phyloP scores from a whole-genome alignment of 352 stramenopile genomes.

The Pythium sp. region DNA sequence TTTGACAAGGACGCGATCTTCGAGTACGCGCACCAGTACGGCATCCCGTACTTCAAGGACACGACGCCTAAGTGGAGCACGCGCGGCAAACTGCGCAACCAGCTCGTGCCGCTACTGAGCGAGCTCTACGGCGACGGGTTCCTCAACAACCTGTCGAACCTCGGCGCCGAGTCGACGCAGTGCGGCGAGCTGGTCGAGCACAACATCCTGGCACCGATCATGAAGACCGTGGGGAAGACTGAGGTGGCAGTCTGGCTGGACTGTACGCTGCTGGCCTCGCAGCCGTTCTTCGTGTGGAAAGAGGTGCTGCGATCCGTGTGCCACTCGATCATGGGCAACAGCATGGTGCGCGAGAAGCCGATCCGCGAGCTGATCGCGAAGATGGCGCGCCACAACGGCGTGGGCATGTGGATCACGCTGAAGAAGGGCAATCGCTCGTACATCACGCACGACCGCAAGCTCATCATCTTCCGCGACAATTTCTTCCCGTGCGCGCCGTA shows the following conservation, averaged over 20 bases:
- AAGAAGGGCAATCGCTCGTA: constrained; percentile 85
- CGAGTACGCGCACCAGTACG: constrained; percentile 93
- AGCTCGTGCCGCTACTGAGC: constrained; percentile 91
- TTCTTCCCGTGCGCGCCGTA: constrained; percentile 52
- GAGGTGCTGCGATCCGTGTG: constrained; percentile 81
- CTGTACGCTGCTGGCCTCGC: constrained; percentile 41
- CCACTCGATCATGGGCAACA: constrained; percentile 75
- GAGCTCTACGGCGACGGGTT: constrained; percentile 95
- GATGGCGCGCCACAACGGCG: constrained; percentile 42
- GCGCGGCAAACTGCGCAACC: constrained; percentile 94
- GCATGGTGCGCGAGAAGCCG: constrained; percentile 84
- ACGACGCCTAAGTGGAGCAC: constrained; percentile 96
- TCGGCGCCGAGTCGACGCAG: constrained; percentile 79
- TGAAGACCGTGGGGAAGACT: constrained; percentile 52
- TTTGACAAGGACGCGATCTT: constrained; percentile 95
- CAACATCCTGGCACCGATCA: constrained; percentile 56
- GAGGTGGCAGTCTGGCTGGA: constrained; percentile 72
- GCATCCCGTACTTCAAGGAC: constrained; percentile 97
- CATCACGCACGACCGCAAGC: constrained; percentile 53
- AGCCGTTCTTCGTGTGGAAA: constrained; percentile 87
- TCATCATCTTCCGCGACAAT: constrained; percentile 79
- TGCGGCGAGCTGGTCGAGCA: constrained; percentile 65
- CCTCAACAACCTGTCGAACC: constrained; percentile 74
- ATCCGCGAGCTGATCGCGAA: constrained; percentile 76
- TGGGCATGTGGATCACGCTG: constrained; percentile 76